Evolutionary conservation across 1,284 basidiomycete species (phyloP), one percentile per base, ranked within the genome.

Genomic region (Tremellales sp.): DNA sequence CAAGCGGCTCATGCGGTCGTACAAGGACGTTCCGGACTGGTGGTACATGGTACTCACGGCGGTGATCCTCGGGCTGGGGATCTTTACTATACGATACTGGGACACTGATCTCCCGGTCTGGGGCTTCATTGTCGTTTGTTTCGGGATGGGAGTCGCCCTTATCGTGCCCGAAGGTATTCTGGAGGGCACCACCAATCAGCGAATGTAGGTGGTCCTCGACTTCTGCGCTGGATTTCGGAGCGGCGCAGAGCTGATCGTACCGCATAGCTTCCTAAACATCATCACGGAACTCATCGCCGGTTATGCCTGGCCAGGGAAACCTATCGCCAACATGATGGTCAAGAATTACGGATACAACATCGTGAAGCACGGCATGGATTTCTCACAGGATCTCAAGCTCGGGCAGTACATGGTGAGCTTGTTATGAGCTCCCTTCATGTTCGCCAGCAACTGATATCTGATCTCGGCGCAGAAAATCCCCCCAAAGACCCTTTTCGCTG

Each of bases 1-100:
- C 69, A 80, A 84, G 3, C 82, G 87, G 32, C 77, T 93, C 32
- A 93, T 93, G 88, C 75, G 77, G 43, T 77, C 73, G 26, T 94
- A 94, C 66, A 73, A 78, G 1, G 86, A 90, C 61, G 85, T 89
- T 14, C 87, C 88, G 0, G 73, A 76, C 43, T 84, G 78, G 78
- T 91, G 87, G 86, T 92, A 86, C 67, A 76, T 59, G 12, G 50
- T 71, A 18, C 64, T 88, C 45, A 83, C 85, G 36, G 49, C 81
- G 39, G 54, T 79, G 44, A 78, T 82, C 49, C 74, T 87, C 55
- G 75, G 81, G 26, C 54, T 73, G 36, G 63, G 62, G 31, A 56
- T 72, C 27, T 61, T 61, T 19, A 63, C 66, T 1, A 56, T 63
- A 7, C 47, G 54, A 16, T 64, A 53, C 16, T 87, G 82, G 81